phyloP scores from a whole-genome alignment of 306 rosid genomes.

The Inga leiocalycina region DNA sequence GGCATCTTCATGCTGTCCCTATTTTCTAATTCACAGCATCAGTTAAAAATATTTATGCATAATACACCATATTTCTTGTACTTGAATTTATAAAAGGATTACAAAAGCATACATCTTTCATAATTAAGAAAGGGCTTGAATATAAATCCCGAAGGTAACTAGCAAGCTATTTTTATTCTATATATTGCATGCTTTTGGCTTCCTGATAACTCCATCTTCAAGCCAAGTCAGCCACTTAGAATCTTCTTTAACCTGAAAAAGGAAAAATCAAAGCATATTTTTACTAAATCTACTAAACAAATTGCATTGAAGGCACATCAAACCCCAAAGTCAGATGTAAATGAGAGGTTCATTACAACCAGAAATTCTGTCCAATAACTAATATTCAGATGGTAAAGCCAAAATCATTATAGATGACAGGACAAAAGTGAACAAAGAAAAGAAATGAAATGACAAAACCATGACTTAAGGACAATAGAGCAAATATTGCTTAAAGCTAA shows the following conservation, averaged over 20 bases:
- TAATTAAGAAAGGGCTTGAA: not conserved
- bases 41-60: not conserved
- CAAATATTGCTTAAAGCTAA: not conserved
- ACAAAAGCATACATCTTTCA: not conserved
- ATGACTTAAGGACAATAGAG: not conserved
- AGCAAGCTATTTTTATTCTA: conserved; percentile 20
- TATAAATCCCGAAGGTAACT: not conserved
- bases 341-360: not conserved
- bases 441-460: not conserved
- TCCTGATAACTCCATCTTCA: not conserved
- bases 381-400: not conserved
- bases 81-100: not conserved
- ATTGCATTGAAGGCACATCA: not conserved
- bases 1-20: not conserved
- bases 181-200: not conserved
- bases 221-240: not conserved
- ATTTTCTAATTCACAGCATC: not conserved
- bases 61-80: not conserved
- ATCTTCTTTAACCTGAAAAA: conserved; percentile 29
- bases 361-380: not conserved
- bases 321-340: not conserved
- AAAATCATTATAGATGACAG: not conserved
- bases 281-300: not conserved
- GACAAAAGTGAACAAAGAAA: not conserved
- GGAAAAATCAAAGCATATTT: conserved; percentile 5